A percentile compares a stretch with the other conserved stretches of the same genome.
Conservation (phyloP, 2,329 filamentous ascomycete species). For the Phaeosphaeriaceae sp. region DNA sequence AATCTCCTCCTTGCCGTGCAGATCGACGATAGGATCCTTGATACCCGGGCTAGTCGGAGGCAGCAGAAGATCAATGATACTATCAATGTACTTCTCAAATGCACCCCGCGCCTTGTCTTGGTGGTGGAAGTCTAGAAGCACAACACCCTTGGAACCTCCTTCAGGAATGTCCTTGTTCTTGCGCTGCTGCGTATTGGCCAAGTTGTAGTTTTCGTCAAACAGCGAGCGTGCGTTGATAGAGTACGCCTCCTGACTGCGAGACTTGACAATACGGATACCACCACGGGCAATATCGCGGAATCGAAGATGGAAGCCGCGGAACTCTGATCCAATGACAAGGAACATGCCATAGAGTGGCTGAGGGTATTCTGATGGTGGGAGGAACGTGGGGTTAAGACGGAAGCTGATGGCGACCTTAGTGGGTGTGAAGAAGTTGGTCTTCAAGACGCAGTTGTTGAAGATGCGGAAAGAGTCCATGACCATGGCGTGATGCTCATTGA, state of each 20-base stretch:
- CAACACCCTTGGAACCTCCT: slow-evolving; percentile 96
- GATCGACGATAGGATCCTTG: slow-evolving; percentile 97
- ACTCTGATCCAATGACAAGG: slow-evolving; percentile 95
- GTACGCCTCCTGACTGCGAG: slow-evolving; percentile 93
- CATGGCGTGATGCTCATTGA: slow-evolving; percentile 95
- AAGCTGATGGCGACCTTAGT: slow-evolving; percentile 99
- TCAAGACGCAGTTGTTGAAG: slow-evolving; percentile 92
- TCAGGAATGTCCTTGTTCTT: slow-evolving; percentile 99
- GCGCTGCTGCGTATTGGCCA: slow-evolving; percentile 97
- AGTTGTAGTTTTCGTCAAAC: slow-evolving; percentile 98
- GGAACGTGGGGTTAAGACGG: slow-evolving; percentile 86
- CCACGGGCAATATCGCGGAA: slow-evolving; percentile 97
- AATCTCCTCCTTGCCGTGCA: slow-evolving; percentile 94
- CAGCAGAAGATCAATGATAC: slow-evolving; percentile 91
- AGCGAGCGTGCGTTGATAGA: slow-evolving; percentile 94
- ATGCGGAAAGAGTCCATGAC: slow-evolving; percentile 96
- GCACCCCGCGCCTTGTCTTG: slow-evolving; percentile 91
- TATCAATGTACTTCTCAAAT: slow-evolving; percentile 99
- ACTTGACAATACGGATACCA: slow-evolving; percentile 98
- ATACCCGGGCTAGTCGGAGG: slow-evolving; percentile 92
- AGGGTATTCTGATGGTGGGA: slow-evolving; percentile 91
- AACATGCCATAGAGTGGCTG: slow-evolving; percentile 98
- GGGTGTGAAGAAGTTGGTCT: slow-evolving; percentile 97
- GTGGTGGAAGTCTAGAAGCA: slow-evolving; percentile 90
- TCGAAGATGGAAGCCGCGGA: slow-evolving; percentile 94